Evolutionary conservation across 2,329 filamentous ascomycete species (phyloP).

Genomic region (Aspergillus latus): DNA sequence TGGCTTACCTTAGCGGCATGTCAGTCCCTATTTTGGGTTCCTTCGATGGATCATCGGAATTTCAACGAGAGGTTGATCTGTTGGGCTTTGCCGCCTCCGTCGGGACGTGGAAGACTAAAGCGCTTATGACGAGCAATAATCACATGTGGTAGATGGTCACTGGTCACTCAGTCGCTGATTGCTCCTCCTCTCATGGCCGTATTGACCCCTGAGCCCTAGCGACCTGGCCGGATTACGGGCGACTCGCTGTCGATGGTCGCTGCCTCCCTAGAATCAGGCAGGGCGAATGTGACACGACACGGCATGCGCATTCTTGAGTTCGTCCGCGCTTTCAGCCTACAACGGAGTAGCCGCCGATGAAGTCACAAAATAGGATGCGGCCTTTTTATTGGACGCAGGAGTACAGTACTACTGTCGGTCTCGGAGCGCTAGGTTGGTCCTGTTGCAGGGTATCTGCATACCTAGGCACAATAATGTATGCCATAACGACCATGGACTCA

Average conservation of each 20-base stretch:
- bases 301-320: conserved; percentile 4
- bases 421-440: conserved; percentile 3
- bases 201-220: background rate
- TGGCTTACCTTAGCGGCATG: conserved; percentile 26
- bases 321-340: conserved; percentile 5
- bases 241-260: background rate
- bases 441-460: conserved; percentile 1
- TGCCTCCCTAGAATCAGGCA: background rate
- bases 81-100: background rate
- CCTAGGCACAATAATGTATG: conserved; percentile 8
- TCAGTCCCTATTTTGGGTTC: conserved; percentile 21
- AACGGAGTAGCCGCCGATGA: conserved; percentile 6
- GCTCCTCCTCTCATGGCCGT: background rate
- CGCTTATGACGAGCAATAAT: conserved; percentile 10
- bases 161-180: background rate
- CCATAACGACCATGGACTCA: conserved; percentile 1
- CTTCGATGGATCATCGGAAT: conserved; percentile 9
- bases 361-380: conserved; percentile 2
- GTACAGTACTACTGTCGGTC: background rate
- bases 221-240: background rate
- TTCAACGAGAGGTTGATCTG: conserved; percentile 15
- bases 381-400: background rate
- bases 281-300: conserved; percentile 7
- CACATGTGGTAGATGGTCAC: background rate
- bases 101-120: background rate